Evolutionary conservation across 106 monocot genomes (phyloP), one percentile per base, ranked within the genome.

Genomic region (Cymbidium sinense): DNA sequence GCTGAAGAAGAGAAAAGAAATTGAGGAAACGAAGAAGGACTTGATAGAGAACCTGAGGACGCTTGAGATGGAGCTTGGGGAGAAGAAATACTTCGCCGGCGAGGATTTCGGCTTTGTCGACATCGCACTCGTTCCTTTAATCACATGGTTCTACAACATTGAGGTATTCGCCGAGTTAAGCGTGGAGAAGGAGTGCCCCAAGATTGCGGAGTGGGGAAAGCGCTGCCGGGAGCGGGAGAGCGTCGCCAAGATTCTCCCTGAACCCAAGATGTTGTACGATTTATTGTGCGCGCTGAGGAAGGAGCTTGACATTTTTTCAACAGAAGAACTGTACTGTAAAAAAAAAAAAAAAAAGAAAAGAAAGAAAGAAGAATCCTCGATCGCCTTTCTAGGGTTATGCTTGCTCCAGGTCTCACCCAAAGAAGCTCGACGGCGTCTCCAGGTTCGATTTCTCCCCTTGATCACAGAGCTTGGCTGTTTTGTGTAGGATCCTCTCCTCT

Each of bases 51-150:
- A n/a, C n/a, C n/a, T n/a, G n/a, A n/a, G n/a, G n/a, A n/a, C n/a
- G n/a, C n/a, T n/a, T n/a, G n/a, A n/a, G n/a, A 47, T 34, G 28
- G 54, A 39, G 51, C 84, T 84, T 1, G 84, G 84, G 0, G 84
- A 79, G 4, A 79, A 43, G 28, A 35, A 33, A 0, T 84, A 75
- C 50, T 84, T 84, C 31, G 70, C 37, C 15, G 84, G 79, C 0
- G 75, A 79, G 2, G 54, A 33, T 5, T 84, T 84, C 23, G 79
- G 84, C 11, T 76, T 79, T 15, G 65, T 79, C 7, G 84, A 84
- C 79, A 79, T 79, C 11, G 70, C 70, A 8, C 36, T 84, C 52
- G 28, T 79, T 9, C 70, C 84, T 7, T 27, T 76, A 17, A 61
- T 70, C 11, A 55, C 70, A 7, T 79, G 84, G 79, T 79, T 84